Conservation (phyloP, 2,329 filamentous ascomycete genomes). For the Penicillium verrucosum region DNA sequence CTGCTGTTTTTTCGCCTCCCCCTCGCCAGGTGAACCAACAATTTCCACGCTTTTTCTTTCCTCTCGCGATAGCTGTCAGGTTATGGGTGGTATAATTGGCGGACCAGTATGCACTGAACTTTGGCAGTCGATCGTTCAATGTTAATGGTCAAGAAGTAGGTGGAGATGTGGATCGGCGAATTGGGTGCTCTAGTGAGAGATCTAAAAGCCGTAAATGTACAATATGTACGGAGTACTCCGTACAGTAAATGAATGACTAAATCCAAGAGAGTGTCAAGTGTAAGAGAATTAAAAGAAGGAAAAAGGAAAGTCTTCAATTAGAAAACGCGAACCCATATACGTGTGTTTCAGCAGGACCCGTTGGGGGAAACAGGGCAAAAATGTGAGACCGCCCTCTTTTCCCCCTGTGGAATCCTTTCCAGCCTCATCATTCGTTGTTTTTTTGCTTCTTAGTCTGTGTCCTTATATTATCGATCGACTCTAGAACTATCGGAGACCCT, state of each 20-base stretch:
- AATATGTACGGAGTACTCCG: not conserved
- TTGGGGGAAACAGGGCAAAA: constrained; percentile 15
- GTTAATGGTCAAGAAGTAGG: constrained; percentile 3
- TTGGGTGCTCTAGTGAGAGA: not conserved
- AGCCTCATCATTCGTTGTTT: not conserved
- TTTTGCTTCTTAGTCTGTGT: not conserved
- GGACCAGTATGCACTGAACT: not conserved
- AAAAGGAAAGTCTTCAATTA: not conserved
- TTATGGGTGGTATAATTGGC: not conserved
- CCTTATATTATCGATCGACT: constrained; percentile 6
- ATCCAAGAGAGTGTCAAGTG: not conserved
- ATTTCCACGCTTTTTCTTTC: not conserved
- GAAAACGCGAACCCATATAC: not conserved
- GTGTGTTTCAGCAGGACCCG: constrained; percentile 21
- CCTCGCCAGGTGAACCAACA: not conserved
- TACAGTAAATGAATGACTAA: constrained; percentile 3
- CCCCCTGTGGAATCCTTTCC: constrained; percentile 4
- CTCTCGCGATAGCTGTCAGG: not conserved
- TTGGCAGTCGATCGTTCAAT: constrained; percentile 2
- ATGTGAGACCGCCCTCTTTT: constrained; percentile 24
- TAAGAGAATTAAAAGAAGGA: not conserved
- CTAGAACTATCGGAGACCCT: not conserved
- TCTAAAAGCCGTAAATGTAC: not conserved
- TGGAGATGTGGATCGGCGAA: constrained; percentile 12
- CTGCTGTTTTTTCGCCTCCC: constrained; percentile 1